Evolutionary conservation across 495 filamentous ascomycete genomes (phyloP).

Genomic region (Daldinia loculata): DNA sequence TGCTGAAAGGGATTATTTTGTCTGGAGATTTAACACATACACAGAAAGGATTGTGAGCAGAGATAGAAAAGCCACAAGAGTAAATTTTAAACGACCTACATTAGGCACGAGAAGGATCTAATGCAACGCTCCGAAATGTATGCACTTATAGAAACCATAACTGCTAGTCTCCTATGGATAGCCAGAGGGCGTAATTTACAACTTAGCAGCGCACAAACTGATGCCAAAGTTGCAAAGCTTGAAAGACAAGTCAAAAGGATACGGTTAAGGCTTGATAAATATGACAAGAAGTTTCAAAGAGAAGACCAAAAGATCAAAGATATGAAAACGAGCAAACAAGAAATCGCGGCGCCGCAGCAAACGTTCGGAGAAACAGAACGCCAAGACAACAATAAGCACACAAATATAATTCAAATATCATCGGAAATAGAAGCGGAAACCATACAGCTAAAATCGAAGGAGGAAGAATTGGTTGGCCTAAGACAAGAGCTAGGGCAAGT

Average conservation of each 20-base stretch:
- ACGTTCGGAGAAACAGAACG: background rate
- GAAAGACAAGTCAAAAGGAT: background rate
- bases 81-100: background rate
- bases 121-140: slow-evolving; percentile 8
- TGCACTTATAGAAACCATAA: slow-evolving; percentile 5
- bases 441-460: background rate
- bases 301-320: background rate
- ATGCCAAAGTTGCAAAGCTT: background rate
- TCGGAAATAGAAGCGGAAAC: background rate
- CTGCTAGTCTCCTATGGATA: slow-evolving; percentile 4
- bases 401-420: background rate
- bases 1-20: background rate
- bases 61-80: too few relatives aligned
- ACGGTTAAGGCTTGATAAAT: background rate
- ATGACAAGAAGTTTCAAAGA: background rate
- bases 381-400: background rate
- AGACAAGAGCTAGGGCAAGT: background rate
- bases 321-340: background rate
- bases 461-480: background rate
- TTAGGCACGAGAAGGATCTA: background rate
- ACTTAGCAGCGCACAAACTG: background rate
- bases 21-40: too few relatives aligned
- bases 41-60: too few relatives aligned
- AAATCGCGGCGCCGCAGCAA: background rate
- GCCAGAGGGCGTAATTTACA: background rate